Conservation (phyloP, 2,329 filamentous ascomycete species). For the Boeremia lycopersici region DNA sequence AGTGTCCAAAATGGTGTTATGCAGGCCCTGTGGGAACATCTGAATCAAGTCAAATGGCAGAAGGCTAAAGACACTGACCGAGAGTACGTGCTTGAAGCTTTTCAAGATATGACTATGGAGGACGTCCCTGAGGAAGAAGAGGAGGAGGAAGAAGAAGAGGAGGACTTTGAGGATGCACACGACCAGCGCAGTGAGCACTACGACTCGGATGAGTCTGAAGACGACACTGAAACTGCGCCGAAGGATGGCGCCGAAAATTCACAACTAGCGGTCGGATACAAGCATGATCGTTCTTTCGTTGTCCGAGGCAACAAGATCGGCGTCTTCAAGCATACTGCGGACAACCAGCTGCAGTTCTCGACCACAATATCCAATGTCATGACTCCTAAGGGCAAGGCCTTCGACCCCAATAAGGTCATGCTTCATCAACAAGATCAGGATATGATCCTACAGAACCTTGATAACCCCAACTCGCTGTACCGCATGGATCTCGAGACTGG, state of each 20-base stretch:
- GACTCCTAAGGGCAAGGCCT: slow-evolving; percentile 78
- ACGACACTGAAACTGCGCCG: slow-evolving; percentile 70
- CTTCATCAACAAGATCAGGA: slow-evolving; percentile 88
- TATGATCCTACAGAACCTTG: slow-evolving; percentile 82
- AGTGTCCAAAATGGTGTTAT: slow-evolving; percentile 92
- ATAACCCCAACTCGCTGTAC: slow-evolving; percentile 88
- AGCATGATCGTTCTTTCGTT: slow-evolving; percentile 95
- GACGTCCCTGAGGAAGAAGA: slow-evolving; percentile 68
- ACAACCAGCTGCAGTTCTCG: slow-evolving; percentile 92
- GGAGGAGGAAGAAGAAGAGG: slow-evolving; percentile 61
- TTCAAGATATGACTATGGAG: slow-evolving; percentile 92
- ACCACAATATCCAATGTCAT: slow-evolving; percentile 97
- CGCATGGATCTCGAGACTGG: slow-evolving; percentile 98
- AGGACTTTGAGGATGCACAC: slow-evolving; percentile 66
- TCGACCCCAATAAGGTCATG: slow-evolving; percentile 97
- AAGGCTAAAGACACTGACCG: slow-evolving; percentile 92
- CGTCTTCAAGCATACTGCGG: slow-evolving; percentile 93
- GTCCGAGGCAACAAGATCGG: slow-evolving; percentile 97
- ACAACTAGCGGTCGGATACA: slow-evolving; percentile 93
- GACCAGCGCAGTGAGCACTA: slow-evolving; percentile 75
- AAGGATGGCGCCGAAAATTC: slow-evolving; percentile 87
- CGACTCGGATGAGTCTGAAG: slow-evolving; percentile 78
- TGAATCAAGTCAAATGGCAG: slow-evolving; percentile 92
- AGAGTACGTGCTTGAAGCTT: slow-evolving; percentile 93
- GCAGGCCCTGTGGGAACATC: slow-evolving; percentile 94